Conservation (phyloP, 2,329 filamentous ascomycete species). For the Leptosphaerulina australis region DNA sequence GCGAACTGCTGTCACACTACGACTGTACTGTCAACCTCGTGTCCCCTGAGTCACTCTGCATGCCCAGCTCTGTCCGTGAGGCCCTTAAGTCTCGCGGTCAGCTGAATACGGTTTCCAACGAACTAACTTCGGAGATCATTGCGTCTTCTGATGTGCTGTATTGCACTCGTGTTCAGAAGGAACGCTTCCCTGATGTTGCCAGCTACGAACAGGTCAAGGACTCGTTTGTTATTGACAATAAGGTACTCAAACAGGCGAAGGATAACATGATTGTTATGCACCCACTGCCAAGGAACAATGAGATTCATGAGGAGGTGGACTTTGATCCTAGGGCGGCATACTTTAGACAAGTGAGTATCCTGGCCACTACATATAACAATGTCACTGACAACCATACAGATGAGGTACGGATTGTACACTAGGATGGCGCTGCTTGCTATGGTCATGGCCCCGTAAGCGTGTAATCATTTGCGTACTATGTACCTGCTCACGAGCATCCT, state of each 20-base stretch:
- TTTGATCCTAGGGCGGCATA: slow-evolving; percentile 97
- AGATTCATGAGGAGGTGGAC: slow-evolving; percentile 95
- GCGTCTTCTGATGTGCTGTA: slow-evolving; percentile 90
- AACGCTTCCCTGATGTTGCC: slow-evolving; percentile 81
- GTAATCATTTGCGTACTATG: slow-evolving; percentile 9
- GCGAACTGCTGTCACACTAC: slow-evolving; percentile 94
- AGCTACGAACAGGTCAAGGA: slow-evolving; percentile 90
- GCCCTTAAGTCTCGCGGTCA: slow-evolving; percentile 76
- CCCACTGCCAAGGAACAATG: slow-evolving; percentile 88
- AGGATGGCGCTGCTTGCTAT: slow-evolving; percentile 96
- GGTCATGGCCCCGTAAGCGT: slow-evolving; percentile 70
- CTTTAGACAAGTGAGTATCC: slow-evolving; percentile 88
- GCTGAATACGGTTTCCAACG: slow-evolving; percentile 74
- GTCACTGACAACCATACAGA: slow-evolving; percentile 65
- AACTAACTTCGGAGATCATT: slow-evolving; percentile 85
- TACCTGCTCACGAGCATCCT: slow-evolving; percentile 10
- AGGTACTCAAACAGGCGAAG: slow-evolving; percentile 89
- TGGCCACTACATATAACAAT: not conserved
- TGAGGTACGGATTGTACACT: slow-evolving; percentile 97
- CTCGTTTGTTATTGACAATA: slow-evolving; percentile 87
- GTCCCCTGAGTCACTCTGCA: slow-evolving; percentile 75
- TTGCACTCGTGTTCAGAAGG: slow-evolving; percentile 95
- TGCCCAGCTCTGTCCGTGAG: slow-evolving; percentile 77
- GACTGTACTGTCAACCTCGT: slow-evolving; percentile 93
- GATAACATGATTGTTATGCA: slow-evolving; percentile 93